Evolutionary conservation across 83 land plant species (phyloP).

Genomic region (Thuja plicata): DNA sequence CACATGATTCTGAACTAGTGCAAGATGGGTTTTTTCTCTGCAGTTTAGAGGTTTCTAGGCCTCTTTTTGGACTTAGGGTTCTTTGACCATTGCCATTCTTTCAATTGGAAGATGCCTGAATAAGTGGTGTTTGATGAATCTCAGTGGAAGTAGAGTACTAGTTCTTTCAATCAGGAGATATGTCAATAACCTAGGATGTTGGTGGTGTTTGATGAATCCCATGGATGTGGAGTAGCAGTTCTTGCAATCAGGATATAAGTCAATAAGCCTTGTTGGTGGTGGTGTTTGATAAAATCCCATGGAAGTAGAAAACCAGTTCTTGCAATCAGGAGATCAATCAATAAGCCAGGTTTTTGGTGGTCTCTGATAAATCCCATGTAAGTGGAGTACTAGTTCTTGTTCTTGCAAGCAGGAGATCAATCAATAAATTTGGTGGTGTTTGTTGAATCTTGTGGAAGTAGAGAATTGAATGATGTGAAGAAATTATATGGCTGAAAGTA

Average conservation of each 20-base stretch:
- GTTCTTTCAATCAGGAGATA: neutral
- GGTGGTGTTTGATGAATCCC: neutral
- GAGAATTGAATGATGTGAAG: neutral
- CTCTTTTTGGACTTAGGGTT: neutral
- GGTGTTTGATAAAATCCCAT: neutral
- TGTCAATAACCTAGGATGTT: neutral
- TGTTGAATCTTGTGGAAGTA: neutral
- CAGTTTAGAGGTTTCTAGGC: neutral
- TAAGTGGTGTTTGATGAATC: too few species aligned
- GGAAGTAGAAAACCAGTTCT: neutral
- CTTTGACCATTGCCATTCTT: neutral
- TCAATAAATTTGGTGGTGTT: neutral
- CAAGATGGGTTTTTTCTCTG: neutral
- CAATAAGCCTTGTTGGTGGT: neutral
- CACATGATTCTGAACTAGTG: neutral
- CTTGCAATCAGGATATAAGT: neutral
- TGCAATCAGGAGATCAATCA: neutral
- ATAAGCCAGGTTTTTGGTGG: neutral
- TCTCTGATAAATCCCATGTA: neutral
- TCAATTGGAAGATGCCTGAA: too few species aligned
- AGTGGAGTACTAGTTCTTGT: neutral
- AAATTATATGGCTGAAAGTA: conserved; percentile 11
- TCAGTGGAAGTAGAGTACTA: too few species aligned
- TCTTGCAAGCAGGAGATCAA: neutral
- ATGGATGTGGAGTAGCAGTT: neutral